Evolutionary conservation across 176 grass and related monocot genomes (phyloP), one percentile per base, ranked within the genome.

Genomic region (Cenchrus purpureus): DNA sequence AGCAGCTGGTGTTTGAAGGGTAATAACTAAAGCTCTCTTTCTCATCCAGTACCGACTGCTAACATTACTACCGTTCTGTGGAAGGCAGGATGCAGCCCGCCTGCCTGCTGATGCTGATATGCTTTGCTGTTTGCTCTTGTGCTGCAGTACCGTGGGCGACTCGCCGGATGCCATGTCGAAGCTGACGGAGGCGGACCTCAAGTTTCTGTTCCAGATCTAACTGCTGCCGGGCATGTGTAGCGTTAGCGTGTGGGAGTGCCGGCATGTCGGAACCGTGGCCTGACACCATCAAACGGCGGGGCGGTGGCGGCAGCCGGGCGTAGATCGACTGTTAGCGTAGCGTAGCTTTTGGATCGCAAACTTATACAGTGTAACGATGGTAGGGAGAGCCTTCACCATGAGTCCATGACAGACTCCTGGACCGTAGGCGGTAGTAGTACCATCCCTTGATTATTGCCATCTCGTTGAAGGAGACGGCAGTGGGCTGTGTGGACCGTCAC

Each of bases 1-100:
- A 99, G 74, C 83, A 86, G 29, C 91, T 99, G 28, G 91, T 99
- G 29, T 96, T 99, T 79, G 89, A 99, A 84, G 97, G 97, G 97
- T 99, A 79, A 90, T 1, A 57, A 11, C 49, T 69, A 11, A 71
- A 34, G 10, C 49, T 32, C 79, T 74, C 8, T 60, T 88, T 14
- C 29, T 9, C 12, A 7, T 22, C 69, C 31, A 20, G 48, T 14
- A 10, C 0, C 17, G 34, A 3, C 1, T 34, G 1, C 68, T 25
- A 25, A 11, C 73, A 10, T 9, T 48, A 69, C 0, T 50, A 49
- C 10, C 66, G 55, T n/a, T 17, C 4, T 10, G 57, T 65, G n/a
- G 53, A 10, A 79, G 60, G 60, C 12, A 1, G 14, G 64, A 17
- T 68, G 65, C 15, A 16, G 64, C 28, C 29, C 71, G 62, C 56